Percentiles rank a stretch among this genome's conserved stretches.
phyloP scores from a whole-genome alignment of 2,329 filamentous ascomycete genomes.

The Thermochaetoides dissita region DNA sequence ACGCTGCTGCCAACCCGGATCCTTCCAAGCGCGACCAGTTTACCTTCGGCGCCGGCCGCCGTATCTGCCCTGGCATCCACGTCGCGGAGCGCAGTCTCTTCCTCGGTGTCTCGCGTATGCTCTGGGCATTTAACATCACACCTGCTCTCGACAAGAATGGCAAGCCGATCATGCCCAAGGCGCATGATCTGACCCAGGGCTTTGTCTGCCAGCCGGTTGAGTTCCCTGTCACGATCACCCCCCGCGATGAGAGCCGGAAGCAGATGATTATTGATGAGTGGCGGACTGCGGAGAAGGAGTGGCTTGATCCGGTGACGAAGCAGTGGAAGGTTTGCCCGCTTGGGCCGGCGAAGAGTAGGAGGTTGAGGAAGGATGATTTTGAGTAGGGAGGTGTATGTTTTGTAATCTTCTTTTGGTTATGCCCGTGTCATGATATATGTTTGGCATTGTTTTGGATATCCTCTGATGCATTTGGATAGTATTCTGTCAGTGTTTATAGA shows the following conservation, averaged over 20 bases:
- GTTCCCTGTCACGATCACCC: slow-evolving; percentile 23
- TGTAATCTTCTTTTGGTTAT: no score
- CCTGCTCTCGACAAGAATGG: slow-evolving; percentile 18
- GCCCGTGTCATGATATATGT: no score
- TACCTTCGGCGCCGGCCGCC: slow-evolving; percentile 40
- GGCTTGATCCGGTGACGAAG: slow-evolving; percentile 15
- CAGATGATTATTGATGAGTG: slow-evolving; percentile 16
- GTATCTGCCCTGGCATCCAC: slow-evolving; percentile 45
- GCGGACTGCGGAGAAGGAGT: slow-evolving; percentile 13
- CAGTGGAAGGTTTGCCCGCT: slow-evolving; percentile 14
- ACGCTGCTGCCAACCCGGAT: slow-evolving; percentile 19
- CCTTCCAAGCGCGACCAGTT: slow-evolving; percentile 34
- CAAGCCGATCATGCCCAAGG: slow-evolving; percentile 23
- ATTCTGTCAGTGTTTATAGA: no score
- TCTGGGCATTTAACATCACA: slow-evolving; percentile 29
- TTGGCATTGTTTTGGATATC: no score
- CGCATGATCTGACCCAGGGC: slow-evolving; percentile 26
- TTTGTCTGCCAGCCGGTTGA: slow-evolving; percentile 30
- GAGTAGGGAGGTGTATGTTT: no score
- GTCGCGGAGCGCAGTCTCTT: slow-evolving; percentile 36
- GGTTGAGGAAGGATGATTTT: not conserved
- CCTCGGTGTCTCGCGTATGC: slow-evolving; percentile 30
- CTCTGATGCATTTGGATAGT: no score
- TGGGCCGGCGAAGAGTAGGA: not conserved
- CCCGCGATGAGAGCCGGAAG: slow-evolving; percentile 20